phyloP scores from a whole-genome alignment of 2,329 filamentous ascomycete genomes.

The Lasiodiplodia gonubiensis region DNA sequence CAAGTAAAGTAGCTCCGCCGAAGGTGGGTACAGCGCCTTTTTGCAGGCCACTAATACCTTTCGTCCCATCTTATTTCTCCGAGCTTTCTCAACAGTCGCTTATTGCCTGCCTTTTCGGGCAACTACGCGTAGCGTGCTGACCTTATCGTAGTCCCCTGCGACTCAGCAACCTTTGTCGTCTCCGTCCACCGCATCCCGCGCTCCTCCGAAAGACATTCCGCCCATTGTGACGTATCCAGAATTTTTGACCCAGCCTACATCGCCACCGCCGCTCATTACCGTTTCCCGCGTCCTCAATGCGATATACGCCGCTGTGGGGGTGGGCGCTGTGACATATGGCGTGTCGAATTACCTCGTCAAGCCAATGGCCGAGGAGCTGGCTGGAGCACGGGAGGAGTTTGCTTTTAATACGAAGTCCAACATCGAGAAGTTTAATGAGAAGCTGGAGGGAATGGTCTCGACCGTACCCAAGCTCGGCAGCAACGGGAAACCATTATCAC shows the following conservation, averaged over 20 bases:
- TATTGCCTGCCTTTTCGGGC: background rate
- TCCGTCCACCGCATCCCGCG: background rate
- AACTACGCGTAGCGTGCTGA: background rate
- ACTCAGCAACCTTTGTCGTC: slow-evolving; percentile 4
- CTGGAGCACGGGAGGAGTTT: slow-evolving; percentile 63
- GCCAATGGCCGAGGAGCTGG: slow-evolving; percentile 63
- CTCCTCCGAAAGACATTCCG: slow-evolving; percentile 53
- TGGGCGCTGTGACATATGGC: slow-evolving; percentile 69
- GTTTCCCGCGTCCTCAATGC: slow-evolving; percentile 62
- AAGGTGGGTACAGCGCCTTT: slow-evolving; percentile 7
- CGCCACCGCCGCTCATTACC: slow-evolving; percentile 65
- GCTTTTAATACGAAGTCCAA: slow-evolving; percentile 58
- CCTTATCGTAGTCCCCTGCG: slow-evolving; percentile 15
- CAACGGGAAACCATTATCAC: slow-evolving; percentile 32
- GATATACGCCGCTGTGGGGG: slow-evolving; percentile 61
- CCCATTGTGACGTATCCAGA: slow-evolving; percentile 72
- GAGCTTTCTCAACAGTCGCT: background rate
- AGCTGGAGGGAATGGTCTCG: slow-evolving; percentile 65
- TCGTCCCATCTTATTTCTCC: background rate
- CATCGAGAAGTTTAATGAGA: slow-evolving; percentile 61
- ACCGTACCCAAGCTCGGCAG: slow-evolving; percentile 56
- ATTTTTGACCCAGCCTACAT: slow-evolving; percentile 64
- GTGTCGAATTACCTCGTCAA: slow-evolving; percentile 71
- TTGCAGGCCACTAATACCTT: background rate
- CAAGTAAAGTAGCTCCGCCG: slow-evolving; percentile 3